Evolutionary conservation across 78 protist genomes (phyloP).

Genomic region (Dictyostelium capitatum): DNA sequence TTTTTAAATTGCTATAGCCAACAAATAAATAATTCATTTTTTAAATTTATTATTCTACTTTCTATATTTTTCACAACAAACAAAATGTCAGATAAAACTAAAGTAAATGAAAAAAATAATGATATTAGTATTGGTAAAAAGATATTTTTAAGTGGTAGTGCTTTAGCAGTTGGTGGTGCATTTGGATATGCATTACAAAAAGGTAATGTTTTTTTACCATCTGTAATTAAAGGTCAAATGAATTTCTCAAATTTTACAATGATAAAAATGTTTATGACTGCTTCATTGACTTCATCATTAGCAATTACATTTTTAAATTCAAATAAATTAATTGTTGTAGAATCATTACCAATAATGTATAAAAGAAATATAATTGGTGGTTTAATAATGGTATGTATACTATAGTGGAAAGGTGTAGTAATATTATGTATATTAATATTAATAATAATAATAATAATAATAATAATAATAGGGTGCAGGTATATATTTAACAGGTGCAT

Average conservation of each 20-base stretch:
- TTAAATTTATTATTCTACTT: not conserved
- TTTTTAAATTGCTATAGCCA: no score
- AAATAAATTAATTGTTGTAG: not conserved
- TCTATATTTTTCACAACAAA: not conserved
- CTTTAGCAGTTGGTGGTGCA: slow-evolving; percentile 20
- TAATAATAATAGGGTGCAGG: slow-evolving; percentile 18
- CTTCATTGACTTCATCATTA: slow-evolving; percentile 46
- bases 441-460: no score
- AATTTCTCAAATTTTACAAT: slow-evolving; percentile 67
- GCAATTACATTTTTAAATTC: slow-evolving; percentile 32
- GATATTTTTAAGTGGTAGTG: slow-evolving; percentile 11
- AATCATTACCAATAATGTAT: slow-evolving; percentile 20
- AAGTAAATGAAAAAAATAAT: not conserved
- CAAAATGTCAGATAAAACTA: not conserved
- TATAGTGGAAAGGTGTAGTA: no score
- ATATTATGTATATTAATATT: no score
- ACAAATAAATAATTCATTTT: no score
- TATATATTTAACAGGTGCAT: slow-evolving; percentile 63
- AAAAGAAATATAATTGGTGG: slow-evolving; percentile 76
- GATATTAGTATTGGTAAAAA: not conserved
- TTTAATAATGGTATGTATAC: slow-evolving; percentile 24
- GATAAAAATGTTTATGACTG: slow-evolving; percentile 80
- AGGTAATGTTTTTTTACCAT: slow-evolving; percentile 49
- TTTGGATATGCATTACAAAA: slow-evolving; percentile 75
- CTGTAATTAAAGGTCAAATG: slow-evolving; percentile 59